Conservation (phyloP, 495 filamentous ascomycete genomes). For the Penicillium crystallinum region DNA sequence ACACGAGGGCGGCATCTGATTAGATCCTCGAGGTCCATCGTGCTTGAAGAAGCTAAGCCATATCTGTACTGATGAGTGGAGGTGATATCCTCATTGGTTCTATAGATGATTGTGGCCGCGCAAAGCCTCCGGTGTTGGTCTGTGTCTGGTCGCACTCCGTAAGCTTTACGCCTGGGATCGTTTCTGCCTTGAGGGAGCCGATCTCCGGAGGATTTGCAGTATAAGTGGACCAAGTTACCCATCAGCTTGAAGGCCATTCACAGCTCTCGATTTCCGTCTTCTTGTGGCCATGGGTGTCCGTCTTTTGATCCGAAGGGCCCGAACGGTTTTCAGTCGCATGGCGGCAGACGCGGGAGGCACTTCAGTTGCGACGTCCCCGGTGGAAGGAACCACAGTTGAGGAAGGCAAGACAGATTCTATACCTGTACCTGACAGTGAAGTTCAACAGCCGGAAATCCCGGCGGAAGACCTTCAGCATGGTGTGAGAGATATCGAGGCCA, state of each 20-base stretch:
- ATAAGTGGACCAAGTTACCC: too few species aligned
- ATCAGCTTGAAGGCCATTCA: too few species aligned
- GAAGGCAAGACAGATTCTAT: neutral
- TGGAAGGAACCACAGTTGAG: neutral
- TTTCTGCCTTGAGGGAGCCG: too few species aligned
- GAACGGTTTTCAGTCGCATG: slow-evolving; percentile 5
- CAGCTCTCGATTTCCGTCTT: too few species aligned
- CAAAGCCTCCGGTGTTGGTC: neutral
- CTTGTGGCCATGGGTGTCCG: slow-evolving; percentile 4
- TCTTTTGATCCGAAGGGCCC: slow-evolving; percentile 7
- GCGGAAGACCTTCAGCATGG: slow-evolving; percentile 24
- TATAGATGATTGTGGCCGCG: neutral
- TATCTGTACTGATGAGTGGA: neutral
- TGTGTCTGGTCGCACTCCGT: too few species aligned
- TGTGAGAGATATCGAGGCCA: slow-evolving; percentile 35
- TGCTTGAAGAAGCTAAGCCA: neutral
- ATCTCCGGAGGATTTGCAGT: too few species aligned
- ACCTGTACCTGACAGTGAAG: neutral
- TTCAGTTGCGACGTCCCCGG: neutral
- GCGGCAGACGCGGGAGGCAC: neutral
- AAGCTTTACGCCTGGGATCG: too few species aligned
- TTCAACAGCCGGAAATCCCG: slow-evolving; percentile 1
- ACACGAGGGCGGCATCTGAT: slow-evolving; percentile 2
- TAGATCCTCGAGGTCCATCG: neutral
- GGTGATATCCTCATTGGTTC: neutral